phyloP scores from a whole-genome alignment of 129 eudicot genomes.

The Scalesia atractyloides region DNA sequence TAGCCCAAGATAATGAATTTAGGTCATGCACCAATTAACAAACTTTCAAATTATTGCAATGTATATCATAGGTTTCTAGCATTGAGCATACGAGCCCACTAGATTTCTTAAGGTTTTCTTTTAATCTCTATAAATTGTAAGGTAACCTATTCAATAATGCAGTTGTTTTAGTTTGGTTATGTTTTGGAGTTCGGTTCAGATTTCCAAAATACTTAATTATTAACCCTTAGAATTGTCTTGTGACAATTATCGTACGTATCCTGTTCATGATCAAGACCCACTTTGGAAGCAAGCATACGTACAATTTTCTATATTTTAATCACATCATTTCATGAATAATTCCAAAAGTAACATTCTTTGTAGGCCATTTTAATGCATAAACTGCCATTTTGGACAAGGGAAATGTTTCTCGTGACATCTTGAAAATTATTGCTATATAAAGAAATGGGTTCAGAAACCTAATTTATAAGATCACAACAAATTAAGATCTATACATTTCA shows the following conservation, averaged over 20 bases:
- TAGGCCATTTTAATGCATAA: conserved; percentile 28
- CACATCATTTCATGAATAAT: conserved; percentile 35
- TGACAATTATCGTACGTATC: conserved; percentile 30
- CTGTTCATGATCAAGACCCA: conserved; percentile 30
- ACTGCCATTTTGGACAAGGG: conserved; percentile 34
- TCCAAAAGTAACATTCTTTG: conserved; percentile 38
- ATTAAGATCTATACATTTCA: conserved; percentile 13
- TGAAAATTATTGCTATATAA: conserved; percentile 36
- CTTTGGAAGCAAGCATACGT: conserved; percentile 31
- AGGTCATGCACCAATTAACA: no score
- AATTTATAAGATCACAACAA: conserved; percentile 9
- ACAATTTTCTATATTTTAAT: conserved; percentile 22
- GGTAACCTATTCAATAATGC: no score
- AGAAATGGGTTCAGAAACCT: conserved; percentile 36
- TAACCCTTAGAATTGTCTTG: conserved; percentile 10
- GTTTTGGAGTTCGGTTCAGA: no score
- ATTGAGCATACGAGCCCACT: no score
- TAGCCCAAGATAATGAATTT: no score
- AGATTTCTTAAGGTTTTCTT: no score
- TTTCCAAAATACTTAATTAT: neutral
- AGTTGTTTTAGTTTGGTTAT: no score
- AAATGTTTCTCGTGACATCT: conserved; percentile 48
- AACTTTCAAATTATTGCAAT: no score
- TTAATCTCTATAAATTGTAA: no score
- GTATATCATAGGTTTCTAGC: no score